These are phyloP conservation scores for Rhododendron griersonianum DNA, from an alignment of 148 eudicot species.

Conservation along the genomic window DNA sequence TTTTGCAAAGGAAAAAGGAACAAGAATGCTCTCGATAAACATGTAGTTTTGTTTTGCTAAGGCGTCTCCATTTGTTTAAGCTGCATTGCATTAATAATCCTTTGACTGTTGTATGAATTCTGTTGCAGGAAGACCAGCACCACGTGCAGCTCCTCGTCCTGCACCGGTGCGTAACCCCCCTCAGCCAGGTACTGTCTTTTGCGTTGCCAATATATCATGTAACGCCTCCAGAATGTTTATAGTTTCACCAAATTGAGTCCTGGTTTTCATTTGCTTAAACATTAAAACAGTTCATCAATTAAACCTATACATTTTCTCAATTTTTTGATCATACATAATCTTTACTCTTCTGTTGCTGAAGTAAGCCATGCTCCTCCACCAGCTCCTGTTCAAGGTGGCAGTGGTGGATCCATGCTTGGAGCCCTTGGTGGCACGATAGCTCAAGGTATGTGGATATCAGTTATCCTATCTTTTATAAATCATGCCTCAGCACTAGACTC, in stretches of 20 bases:
- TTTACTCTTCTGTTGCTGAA: constrained; percentile 19
- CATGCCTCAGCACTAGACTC: not conserved
- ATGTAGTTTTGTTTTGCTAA: not conserved
- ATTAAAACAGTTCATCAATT: not conserved
- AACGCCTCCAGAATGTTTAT: not conserved
- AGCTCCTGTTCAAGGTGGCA: constrained; percentile 55
- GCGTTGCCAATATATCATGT: not conserved
- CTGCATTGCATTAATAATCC: not conserved
- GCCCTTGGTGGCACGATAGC: constrained; percentile 76
- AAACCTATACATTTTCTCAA: not conserved
- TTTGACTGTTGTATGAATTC: not conserved
- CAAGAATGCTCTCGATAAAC: not conserved
- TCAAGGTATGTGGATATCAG: constrained; percentile 45
- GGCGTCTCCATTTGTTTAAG: not conserved
- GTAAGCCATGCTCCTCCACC: constrained; percentile 77
- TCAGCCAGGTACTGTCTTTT: constrained; percentile 34
- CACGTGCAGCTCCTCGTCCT: constrained; percentile 63
- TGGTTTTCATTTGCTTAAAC: not conserved
- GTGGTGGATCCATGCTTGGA: constrained; percentile 69
- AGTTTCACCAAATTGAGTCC: not conserved
- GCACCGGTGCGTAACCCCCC: constrained; percentile 67
- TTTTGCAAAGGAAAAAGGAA: not conserved
- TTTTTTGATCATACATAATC: not conserved
- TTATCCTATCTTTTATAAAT: not conserved
- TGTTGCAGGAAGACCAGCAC: constrained; percentile 69